A percentile compares a stretch with the other conserved stretches of the same genome.
These are phyloP conservation scores for Calonectria crousiana DNA, from an alignment of 2,329 filamentous ascomycete species.

Conservation along the genomic window DNA sequence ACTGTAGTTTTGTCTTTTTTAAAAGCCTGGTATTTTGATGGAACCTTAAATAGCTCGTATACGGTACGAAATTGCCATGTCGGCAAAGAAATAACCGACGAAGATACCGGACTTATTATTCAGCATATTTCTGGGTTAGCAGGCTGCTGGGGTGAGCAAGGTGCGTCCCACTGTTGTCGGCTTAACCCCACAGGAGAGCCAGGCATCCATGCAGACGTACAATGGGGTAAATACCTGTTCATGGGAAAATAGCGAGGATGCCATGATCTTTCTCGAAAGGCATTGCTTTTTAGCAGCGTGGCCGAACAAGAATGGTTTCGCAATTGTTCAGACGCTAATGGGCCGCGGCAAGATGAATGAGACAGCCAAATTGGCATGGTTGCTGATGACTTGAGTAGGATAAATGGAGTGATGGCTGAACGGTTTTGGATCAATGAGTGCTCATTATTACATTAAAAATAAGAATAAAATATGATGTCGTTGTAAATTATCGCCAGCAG, in stretches of 20 bases:
- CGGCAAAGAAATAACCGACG: background rate
- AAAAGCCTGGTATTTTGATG: background rate
- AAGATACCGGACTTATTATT: background rate
- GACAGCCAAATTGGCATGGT: no score
- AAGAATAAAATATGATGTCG: background rate
- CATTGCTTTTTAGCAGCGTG: background rate
- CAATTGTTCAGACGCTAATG: no score
- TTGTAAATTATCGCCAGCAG: background rate
- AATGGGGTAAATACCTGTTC: background rate
- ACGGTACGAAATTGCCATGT: background rate
- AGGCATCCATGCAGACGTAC: no score
- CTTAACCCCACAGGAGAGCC: background rate
- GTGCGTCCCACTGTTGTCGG: background rate
- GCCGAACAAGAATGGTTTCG: background rate
- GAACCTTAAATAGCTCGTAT: background rate
- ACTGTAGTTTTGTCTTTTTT: background rate
- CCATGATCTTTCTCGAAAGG: background rate
- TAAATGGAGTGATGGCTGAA: no score
- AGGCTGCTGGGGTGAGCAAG: background rate
- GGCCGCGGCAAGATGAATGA: no score
- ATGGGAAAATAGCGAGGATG: background rate
- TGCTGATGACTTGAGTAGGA: background rate
- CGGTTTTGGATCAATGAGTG: no score
- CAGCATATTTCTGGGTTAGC: background rate
- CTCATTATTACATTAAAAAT: no score